Percentiles rank a stretch among this genome's conserved stretches.
These are phyloP conservation scores for Litsea cubeba DNA, from an alignment of 164 flowering plant genomes.

Conservation along the genomic window DNA sequence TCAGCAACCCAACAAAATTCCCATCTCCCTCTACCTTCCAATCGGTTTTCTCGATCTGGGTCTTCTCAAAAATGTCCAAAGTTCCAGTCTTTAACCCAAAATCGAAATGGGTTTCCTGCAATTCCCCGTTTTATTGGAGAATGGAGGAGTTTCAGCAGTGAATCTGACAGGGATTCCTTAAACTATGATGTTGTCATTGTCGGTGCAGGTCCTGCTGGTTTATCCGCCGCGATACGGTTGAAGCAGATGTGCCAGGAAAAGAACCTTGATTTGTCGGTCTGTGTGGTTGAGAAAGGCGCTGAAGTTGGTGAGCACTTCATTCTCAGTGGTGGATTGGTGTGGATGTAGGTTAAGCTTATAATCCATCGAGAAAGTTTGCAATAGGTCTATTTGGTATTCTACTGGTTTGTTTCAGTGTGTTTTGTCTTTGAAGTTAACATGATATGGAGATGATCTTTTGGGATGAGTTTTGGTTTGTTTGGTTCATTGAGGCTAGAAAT, in stretches of 20 bases:
- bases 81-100: conserved; percentile 7
- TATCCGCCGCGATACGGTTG: conserved; percentile 84
- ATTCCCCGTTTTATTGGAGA: conserved; percentile 8
- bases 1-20: neutral
- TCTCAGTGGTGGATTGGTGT: neutral
- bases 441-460: neutral
- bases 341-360: neutral
- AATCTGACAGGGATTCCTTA: conserved; percentile 49
- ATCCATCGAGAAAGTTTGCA: neutral
- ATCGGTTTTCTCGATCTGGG: conserved; percentile 16
- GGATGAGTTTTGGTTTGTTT: too few relatives aligned
- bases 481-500: too few relatives aligned
- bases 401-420: neutral
- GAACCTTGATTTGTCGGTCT: conserved; percentile 69
- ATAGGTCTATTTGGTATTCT: neutral
- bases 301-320: conserved; percentile 62
- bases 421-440: neutral
- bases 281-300: conserved; percentile 94
- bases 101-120: conserved; percentile 19
- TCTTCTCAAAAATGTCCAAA: conserved; percentile 9
- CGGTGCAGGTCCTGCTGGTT: conserved; percentile 96
- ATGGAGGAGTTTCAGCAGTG: conserved; percentile 45
- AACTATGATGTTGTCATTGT: conserved; percentile 87
- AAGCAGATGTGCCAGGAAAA: conserved; percentile 80
- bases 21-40: conserved; percentile 1